A percentile compares a stretch with the other conserved stretches of the same genome.
These are phyloP conservation scores for Hippophae tibetana DNA, from an alignment of 306 rosid genomes.

Conservation along the genomic window DNA sequence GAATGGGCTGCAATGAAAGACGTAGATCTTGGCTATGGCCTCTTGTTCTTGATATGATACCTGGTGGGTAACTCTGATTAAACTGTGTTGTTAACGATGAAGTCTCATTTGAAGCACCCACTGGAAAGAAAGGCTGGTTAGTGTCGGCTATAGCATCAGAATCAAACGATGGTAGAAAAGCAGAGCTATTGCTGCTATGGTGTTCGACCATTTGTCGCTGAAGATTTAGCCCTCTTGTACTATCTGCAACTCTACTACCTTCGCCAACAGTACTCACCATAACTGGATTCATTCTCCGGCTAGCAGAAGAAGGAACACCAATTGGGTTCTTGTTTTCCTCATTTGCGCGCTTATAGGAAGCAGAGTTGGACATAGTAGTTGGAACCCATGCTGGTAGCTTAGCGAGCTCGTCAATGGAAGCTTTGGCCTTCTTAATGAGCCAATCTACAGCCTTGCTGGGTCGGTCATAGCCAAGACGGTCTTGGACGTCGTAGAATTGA, in stretches of 20 bases:
- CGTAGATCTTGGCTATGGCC: conserved; percentile 78
- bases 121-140: conserved; percentile 68
- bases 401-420: not conserved
- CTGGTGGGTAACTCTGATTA: conserved; percentile 45
- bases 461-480: not conserved
- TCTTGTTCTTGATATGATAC: conserved; percentile 44
- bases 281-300: conserved; percentile 18
- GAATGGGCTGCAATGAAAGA: conserved; percentile 73
- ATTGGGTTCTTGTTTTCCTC: not conserved
- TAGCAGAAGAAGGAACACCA: conserved; percentile 9
- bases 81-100: conserved; percentile 40
- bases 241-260: conserved; percentile 19
- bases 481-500: not conserved
- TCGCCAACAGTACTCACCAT: conserved; percentile 21
- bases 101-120: conserved; percentile 22
- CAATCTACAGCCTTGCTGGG: not conserved
- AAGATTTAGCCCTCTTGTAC: conserved; percentile 16
- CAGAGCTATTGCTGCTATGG: conserved; percentile 20
- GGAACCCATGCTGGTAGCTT: conserved; percentile 85
- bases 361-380: conserved; percentile 2
- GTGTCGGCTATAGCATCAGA: conserved; percentile 73
- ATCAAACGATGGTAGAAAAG: conserved; percentile 58
- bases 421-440: not conserved
- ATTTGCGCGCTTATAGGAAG: conserved; percentile 10
- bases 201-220: conserved; percentile 25